Evolutionary conservation across 768 basidiomycete species (phyloP), one percentile per base, ranked within the genome.

Genomic region (Agrocybe pediades): DNA sequence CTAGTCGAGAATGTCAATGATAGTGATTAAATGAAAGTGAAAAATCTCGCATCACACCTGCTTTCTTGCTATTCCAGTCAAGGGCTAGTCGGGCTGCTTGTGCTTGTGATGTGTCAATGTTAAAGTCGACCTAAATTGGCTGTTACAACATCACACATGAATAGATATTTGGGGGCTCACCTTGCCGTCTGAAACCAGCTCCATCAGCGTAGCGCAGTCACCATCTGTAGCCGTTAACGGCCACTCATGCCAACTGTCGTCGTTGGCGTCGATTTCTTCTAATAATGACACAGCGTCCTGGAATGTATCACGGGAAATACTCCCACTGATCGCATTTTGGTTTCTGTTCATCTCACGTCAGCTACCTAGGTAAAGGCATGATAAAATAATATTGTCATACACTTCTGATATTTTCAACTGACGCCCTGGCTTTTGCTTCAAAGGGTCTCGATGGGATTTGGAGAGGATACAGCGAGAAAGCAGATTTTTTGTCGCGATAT

Each of bases 51-150:
- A 21, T 15, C 76, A 51, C 56, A 89, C 92, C 90, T 58, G 88
- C 87, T 77, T 92, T 91, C 73, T 92, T 92, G 68, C 91, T 96
- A 60, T 92, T 92, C 83, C 88, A 92, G 62, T 92, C 90, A 29
- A 89, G 72, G 9, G 67, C 71, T 21, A 74, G 66, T 6, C 86
- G 80, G 33, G 84, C 79, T 5, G 74, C 71, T 56, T 79, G 83
- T 11, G 86, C 74, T 46, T 81, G 77, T 9, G 80, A 73, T 1
- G 85, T 82, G 60, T 95, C 90, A 26, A 95, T 70, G 27, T 75
- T 76, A 60, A 95, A 86, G 43, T 88, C 83, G 20, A 91, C 79
- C 92, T 93, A 11, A 36, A 48, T 26, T 50, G 24, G 25, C 17
- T 36, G 41, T 1, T 39, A 46, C 9, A 17, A 40, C 23, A 49